Evolutionary conservation across 768 basidiomycete species (phyloP), one percentile per base, ranked within the genome.

Genomic region (Gelatoporia subvermispora): DNA sequence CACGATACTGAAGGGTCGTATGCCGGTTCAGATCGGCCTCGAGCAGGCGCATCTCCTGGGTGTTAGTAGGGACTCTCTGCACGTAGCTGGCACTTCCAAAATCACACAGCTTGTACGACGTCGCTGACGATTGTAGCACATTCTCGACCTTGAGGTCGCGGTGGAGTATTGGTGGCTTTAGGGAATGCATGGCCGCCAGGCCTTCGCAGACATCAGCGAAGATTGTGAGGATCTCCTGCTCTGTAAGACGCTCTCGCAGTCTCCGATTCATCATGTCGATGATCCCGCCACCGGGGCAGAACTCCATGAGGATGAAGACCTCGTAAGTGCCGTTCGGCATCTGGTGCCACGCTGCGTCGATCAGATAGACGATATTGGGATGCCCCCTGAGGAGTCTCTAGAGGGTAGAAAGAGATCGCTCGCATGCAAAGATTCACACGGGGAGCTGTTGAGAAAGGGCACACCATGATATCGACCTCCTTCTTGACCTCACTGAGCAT

Each of bases 201-300:
- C 91, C 95, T 65, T 99, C 96, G 62, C 93, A 96, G 21, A 97
- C 90, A 63, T 98, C 96, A 13, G 90, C 86, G 66, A 99, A 99
- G 61, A 99, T 97, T 66, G 93, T 93, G 45, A 99, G 76, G 59
- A 99, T 97, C 68, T 99, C 96, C 20, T 85, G 78, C 68, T 99
- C 96, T 2, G 92, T 94, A 36, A 98, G 77, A 21, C 96, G 82
- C 68, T 98, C 93, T 46, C 94, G 81, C 40, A 99, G 76, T 45
- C 96, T 82, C 57, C 93, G 83, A 68, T 99, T 99, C 90, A 99
- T 93, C 86, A 98, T 93, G 71, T 99, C 96, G 68, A 99, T 98
- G 56, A 99, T 97, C 31, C 96, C 96, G 35, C 96, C 96, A 85
- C 93, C 94, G 53, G 91, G 77, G 65, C 93, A 95, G 66, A 85